Evolutionary conservation across 768 basidiomycete species (phyloP).

Genomic region (Crassisporium funariophilum): DNA sequence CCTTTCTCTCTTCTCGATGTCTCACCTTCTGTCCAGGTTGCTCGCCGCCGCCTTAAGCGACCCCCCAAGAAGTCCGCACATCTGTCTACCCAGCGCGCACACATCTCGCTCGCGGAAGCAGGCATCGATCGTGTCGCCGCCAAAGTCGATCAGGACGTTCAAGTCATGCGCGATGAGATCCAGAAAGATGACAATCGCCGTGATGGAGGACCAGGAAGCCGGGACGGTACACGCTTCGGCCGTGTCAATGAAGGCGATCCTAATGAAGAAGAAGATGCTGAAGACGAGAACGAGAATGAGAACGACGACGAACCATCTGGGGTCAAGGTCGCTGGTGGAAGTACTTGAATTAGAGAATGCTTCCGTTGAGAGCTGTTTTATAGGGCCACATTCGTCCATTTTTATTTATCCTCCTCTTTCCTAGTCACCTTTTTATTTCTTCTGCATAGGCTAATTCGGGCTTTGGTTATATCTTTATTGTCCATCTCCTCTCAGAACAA

Average conservation of each 20-base stretch:
- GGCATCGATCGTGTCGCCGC: conserved; percentile 86
- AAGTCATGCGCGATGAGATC: conserved; percentile 77
- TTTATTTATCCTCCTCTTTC: neutral
- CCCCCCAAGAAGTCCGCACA: conserved; percentile 82
- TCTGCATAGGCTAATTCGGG: too few species aligned
- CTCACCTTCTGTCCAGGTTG: conserved; percentile 44
- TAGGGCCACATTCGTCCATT: neutral
- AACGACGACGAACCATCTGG: conserved; percentile 30
- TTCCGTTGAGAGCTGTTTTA: too few species aligned
- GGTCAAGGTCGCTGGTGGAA: conserved; percentile 38
- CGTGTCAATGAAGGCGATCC: conserved; percentile 25
- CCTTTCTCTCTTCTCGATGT: neutral
- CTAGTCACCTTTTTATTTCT: too few species aligned
- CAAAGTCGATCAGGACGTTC: conserved; percentile 85
- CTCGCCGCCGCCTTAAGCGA: conserved; percentile 86
- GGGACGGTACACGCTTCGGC: conserved; percentile 27
- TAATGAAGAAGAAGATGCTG: conserved; percentile 32
- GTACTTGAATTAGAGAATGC: too few species aligned
- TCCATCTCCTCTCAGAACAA: neutral
- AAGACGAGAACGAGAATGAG: conserved; percentile 31
- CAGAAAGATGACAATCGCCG: conserved; percentile 63
- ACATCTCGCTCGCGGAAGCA: conserved; percentile 85
- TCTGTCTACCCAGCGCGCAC: conserved; percentile 77
- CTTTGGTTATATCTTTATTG: too few species aligned
- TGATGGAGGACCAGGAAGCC: conserved; percentile 36